Conservation (phyloP, 495 filamentous ascomycete species). For the Xylaria cubensis region DNA sequence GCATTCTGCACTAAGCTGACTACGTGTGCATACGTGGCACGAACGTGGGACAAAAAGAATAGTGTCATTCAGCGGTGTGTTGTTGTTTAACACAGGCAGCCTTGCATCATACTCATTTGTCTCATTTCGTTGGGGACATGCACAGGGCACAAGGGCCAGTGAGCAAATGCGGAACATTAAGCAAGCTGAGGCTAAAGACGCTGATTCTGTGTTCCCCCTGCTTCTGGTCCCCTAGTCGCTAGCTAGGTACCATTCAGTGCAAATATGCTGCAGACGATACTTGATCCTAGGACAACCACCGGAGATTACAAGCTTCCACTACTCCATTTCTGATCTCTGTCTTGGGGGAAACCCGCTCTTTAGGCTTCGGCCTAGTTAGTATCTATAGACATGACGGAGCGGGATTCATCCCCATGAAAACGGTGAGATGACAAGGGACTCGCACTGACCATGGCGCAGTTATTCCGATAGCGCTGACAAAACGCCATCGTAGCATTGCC, state of each 20-base stretch:
- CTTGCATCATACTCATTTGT: background rate
- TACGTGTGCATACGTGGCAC: slow-evolving; percentile 1
- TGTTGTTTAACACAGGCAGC: slow-evolving; percentile 15
- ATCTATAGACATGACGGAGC: background rate
- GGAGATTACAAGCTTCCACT: slow-evolving; percentile 20
- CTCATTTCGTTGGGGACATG: background rate
- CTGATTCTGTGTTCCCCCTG: slow-evolving; percentile 15
- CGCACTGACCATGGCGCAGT: slow-evolving; percentile 1
- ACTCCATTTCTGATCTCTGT: slow-evolving; percentile 11
- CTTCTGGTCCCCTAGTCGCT: background rate
- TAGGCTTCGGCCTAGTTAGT: background rate
- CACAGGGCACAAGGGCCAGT: background rate
- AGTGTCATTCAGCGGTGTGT: slow-evolving; percentile 31
- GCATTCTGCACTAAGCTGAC: background rate
- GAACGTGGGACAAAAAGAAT: slow-evolving; percentile 25
- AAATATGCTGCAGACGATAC: background rate
- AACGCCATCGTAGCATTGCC: background rate
- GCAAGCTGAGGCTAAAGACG: slow-evolving; percentile 3
- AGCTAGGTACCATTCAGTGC: background rate
- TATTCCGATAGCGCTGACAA: slow-evolving; percentile 4
- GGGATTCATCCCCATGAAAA: background rate
- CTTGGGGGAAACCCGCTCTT: slow-evolving; percentile 5
- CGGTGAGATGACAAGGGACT: slow-evolving; percentile 6
- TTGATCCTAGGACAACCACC: background rate
- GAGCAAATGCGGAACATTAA: background rate